Conservation (phyloP, 495 filamentous ascomycete genomes). For the Friedmanniomyces simplex region DNA sequence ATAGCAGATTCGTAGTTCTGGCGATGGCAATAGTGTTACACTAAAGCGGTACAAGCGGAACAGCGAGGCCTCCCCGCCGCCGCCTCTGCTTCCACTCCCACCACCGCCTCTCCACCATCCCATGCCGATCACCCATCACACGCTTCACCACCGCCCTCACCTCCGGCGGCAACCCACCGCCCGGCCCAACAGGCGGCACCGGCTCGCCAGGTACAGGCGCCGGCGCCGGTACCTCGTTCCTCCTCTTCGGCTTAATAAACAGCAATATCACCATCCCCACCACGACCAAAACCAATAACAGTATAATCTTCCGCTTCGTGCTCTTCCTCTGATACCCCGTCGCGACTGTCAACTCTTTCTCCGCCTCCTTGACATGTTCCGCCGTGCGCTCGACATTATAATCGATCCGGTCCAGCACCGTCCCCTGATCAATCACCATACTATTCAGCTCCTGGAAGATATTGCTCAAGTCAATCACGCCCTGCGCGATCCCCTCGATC, state of each 20-base stretch:
- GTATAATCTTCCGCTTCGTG: constrained; percentile 81
- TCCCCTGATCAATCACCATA: constrained; percentile 98
- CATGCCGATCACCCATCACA: neutral
- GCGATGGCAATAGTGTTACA: neutral
- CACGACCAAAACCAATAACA: constrained; percentile 74
- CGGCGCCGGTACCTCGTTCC: neutral
- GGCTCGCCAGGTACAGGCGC: neutral
- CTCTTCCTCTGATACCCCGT: constrained; percentile 80
- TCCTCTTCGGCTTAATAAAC: constrained; percentile 60
- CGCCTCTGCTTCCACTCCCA: constrained; percentile 10
- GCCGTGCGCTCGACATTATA: constrained; percentile 95
- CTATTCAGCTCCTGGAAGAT: constrained; percentile 92
- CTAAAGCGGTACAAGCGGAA: neutral
- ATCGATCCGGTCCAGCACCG: constrained; percentile 93
- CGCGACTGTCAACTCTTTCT: constrained; percentile 78
- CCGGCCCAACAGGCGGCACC: neutral
- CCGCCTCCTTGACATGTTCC: constrained; percentile 77
- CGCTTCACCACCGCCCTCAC: neutral
- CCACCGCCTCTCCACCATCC: neutral
- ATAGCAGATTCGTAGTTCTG: too few relatives aligned
- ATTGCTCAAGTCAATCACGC: constrained; percentile 91
- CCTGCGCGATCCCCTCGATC: constrained; percentile 94
- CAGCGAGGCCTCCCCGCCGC: neutral
- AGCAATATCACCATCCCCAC: constrained; percentile 80
- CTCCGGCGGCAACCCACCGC: constrained; percentile 2